Conservation (phyloP, 805 yeast species). For the Barnettozyma pratensis region DNA sequence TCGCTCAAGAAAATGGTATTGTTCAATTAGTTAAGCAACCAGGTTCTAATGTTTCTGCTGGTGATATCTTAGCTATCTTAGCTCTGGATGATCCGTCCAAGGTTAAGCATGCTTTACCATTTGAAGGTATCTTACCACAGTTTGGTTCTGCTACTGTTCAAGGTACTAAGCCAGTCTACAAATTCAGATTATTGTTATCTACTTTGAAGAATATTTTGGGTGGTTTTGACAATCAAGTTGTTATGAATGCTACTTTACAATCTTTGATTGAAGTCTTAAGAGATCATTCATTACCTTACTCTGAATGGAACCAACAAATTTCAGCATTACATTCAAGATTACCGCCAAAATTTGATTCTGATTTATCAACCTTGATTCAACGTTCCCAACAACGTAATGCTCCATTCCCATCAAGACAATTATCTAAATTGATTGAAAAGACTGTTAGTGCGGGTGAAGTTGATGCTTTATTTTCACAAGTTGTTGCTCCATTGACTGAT, state of each 20-base stretch:
- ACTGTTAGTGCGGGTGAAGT: slow-evolving; percentile 44
- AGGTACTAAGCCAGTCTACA: slow-evolving; percentile 82
- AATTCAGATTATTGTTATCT: slow-evolving; percentile 51
- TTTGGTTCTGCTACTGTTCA: slow-evolving; percentile 76
- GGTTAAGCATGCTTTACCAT: slow-evolving; percentile 95
- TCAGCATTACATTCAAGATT: slow-evolving; percentile 92
- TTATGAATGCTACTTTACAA: slow-evolving; percentile 78
- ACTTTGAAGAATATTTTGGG: slow-evolving; percentile 73
- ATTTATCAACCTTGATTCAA: slow-evolving; percentile 59
- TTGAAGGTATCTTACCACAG: slow-evolving; percentile 88
- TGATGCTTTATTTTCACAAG: slow-evolving; percentile 49
- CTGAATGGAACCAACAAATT: slow-evolving; percentile 82
- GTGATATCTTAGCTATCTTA: slow-evolving; percentile 93
- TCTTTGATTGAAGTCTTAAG: slow-evolving; percentile 68
- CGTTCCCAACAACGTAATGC: slow-evolving; percentile 61
- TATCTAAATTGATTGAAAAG: slow-evolving; percentile 67
- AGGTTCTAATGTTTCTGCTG: slow-evolving; percentile 94
- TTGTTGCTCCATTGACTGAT: slow-evolving; percentile 66
- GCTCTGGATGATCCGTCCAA: slow-evolving; percentile 95
- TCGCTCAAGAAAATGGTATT: slow-evolving; percentile 90
- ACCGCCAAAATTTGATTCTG: slow-evolving; percentile 69
- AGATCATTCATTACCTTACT: slow-evolving; percentile 80
- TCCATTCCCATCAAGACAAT: slow-evolving; percentile 90
- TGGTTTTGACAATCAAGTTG: slow-evolving; percentile 95
- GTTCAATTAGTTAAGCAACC: slow-evolving; percentile 95